phyloP scores from a whole-genome alignment of 352 stramenopile species.

The Achlya hypogyna region DNA sequence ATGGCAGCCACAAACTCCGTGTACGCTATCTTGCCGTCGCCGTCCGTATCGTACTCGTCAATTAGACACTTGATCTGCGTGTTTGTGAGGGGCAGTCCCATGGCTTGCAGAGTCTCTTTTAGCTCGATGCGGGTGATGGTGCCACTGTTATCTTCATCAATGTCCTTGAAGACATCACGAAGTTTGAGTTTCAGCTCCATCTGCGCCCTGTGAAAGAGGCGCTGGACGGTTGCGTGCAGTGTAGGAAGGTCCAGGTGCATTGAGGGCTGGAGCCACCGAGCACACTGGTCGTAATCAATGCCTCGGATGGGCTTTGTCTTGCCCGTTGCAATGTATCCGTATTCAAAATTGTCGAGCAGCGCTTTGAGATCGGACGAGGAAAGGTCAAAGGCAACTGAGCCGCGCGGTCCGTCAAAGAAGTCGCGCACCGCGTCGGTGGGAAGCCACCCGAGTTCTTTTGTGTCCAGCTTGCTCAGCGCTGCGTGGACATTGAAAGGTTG shows the following conservation, averaged over 20 bases:
- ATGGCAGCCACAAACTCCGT: slow-evolving; percentile 41
- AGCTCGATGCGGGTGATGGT: slow-evolving; percentile 43
- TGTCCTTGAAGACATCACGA: slow-evolving; percentile 43
- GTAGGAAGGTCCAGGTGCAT: slow-evolving; percentile 51
- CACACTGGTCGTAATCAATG: slow-evolving; percentile 63
- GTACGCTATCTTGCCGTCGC: slow-evolving; percentile 56
- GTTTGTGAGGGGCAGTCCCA: slow-evolving; percentile 58
- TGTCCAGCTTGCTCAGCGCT: neutral
- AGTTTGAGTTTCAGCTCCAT: slow-evolving; percentile 37
- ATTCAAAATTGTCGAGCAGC: slow-evolving; percentile 53
- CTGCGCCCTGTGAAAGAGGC: slow-evolving; percentile 33
- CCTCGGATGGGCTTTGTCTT: slow-evolving; percentile 32
- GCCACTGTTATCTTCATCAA: slow-evolving; percentile 48
- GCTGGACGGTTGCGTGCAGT: slow-evolving; percentile 40
- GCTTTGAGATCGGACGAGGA: slow-evolving; percentile 25
- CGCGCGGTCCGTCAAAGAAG: slow-evolving; percentile 2
- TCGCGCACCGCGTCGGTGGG: neutral
- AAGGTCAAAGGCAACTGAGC: slow-evolving; percentile 29
- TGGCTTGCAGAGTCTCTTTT: slow-evolving; percentile 45
- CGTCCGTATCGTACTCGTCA: slow-evolving; percentile 50
- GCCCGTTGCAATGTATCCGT: slow-evolving; percentile 33
- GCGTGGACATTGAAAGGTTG: no score
- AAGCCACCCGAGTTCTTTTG: neutral
- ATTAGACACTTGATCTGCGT: slow-evolving; percentile 49
- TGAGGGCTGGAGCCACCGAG: slow-evolving; percentile 52